Conservation (phyloP, 768 basidiomycete genomes). For the Pleurotus tuoliensis region DNA sequence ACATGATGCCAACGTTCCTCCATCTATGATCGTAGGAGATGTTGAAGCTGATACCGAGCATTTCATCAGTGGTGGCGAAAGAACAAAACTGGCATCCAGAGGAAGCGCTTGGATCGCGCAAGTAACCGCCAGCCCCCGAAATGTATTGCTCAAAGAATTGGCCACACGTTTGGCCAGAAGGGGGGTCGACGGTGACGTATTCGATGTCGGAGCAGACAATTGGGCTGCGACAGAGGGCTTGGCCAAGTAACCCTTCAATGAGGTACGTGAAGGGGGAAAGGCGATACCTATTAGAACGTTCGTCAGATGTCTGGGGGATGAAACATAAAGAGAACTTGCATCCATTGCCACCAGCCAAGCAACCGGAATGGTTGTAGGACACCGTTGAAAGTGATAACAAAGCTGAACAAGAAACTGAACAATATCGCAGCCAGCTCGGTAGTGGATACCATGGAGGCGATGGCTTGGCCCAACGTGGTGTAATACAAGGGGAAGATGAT, state of each 20-base stretch:
- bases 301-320: too few relatives aligned
- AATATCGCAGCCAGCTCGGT: constrained; percentile 57
- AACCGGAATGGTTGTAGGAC: constrained; percentile 61
- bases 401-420: constrained; percentile 57
- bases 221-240: constrained; percentile 46
- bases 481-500: constrained; percentile 63
- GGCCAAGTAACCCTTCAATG: constrained; percentile 44
- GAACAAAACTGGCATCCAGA: constrained; percentile 55
- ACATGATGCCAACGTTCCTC: constrained; percentile 50
- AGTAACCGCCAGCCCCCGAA: constrained; percentile 47
- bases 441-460: constrained; percentile 58
- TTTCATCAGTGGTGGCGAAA: constrained; percentile 48
- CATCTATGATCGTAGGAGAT: constrained; percentile 53
- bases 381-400: constrained; percentile 65
- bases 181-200: constrained; percentile 55
- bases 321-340: constrained; percentile 23
- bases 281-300: constrained; percentile 26
- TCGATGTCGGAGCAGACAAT: constrained; percentile 62
- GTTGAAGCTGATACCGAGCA: constrained; percentile 52
- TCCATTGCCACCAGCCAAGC: constrained; percentile 72
- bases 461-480: constrained; percentile 56
- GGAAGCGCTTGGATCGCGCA: constrained; percentile 49
- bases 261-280: constrained; percentile 51
- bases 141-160: constrained; percentile 52
- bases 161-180: constrained; percentile 53